Conservation (phyloP, 2,329 filamentous ascomycete species). For the Boeremia lycopersici region DNA sequence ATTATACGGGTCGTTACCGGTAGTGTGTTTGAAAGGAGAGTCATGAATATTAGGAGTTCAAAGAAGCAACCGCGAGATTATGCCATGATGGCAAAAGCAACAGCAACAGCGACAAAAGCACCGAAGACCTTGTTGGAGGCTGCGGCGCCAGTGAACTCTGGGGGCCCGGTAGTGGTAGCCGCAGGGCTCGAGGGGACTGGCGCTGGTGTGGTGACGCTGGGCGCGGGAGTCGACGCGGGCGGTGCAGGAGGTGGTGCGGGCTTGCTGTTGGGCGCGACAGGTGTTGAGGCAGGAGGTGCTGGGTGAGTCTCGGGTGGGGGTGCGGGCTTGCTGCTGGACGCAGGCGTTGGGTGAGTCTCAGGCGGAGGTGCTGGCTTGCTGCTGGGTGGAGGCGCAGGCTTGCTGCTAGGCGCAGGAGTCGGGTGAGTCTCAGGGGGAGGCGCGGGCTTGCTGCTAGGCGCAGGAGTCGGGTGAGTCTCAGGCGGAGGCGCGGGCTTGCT, state of each 20-base stretch:
- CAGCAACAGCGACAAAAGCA: conserved; percentile 31
- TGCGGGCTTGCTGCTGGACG: conserved; percentile 10
- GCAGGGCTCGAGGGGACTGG: conserved; percentile 13
- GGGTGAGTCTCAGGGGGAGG: conserved; percentile 6
- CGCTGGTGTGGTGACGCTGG: conserved; percentile 10
- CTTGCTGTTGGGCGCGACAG: conserved; percentile 1
- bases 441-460: conserved; percentile 13
- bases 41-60: conserved; percentile 2
- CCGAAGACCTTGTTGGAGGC: conserved; percentile 30
- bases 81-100: conserved; percentile 28
- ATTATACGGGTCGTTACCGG: conserved; percentile 10
- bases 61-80: conserved; percentile 11
- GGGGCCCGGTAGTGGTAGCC: conserved; percentile 13
- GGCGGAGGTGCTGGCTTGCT: conserved; percentile 15
- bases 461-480: background rate
- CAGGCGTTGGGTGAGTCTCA: conserved; percentile 7
- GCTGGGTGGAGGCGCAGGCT: conserved; percentile 9
- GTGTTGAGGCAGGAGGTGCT: conserved; percentile 8
- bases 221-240: conserved; percentile 6
- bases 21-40: conserved; percentile 14
- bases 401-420: conserved; percentile 1
- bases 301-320: conserved; percentile 1
- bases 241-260: conserved; percentile 8
- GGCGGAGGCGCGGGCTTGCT: conserved; percentile 1
- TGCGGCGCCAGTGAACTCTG: conserved; percentile 36